Conservation (phyloP, 768 basidiomycete species). For the Leucosporidium creatinivorum region DNA sequence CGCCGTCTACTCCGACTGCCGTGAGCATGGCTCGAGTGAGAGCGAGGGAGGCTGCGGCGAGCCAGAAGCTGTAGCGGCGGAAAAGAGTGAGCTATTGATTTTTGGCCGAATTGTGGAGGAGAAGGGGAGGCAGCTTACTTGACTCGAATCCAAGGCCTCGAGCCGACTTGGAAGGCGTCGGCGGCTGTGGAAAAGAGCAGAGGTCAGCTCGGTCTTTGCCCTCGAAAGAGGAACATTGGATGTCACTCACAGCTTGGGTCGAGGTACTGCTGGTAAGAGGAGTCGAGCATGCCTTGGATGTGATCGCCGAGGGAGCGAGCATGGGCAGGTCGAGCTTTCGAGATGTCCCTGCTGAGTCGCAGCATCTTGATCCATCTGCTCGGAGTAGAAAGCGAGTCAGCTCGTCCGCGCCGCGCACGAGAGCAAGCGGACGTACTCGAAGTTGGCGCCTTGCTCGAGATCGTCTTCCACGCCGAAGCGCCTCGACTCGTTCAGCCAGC, state of each 20-base stretch:
- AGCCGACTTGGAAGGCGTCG: neutral
- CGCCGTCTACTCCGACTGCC: neutral
- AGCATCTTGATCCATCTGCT: constrained; percentile 6
- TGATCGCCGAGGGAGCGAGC: constrained; percentile 7
- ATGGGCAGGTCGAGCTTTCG: neutral
- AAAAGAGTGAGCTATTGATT: neutral
- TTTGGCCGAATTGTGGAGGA: neutral
- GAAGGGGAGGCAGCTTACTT: neutral
- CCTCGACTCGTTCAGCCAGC: constrained; percentile 19
- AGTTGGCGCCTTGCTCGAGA: constrained; percentile 15
- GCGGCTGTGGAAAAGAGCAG: neutral
- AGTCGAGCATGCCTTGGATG: constrained; percentile 12
- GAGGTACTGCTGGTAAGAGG: constrained; percentile 8
- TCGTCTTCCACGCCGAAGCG: constrained; percentile 20
- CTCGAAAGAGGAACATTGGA: too few species aligned
- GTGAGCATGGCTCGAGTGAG: neutral
- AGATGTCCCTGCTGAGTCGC: constrained; percentile 3
- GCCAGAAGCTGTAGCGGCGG: constrained; percentile 7
- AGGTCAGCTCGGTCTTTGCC: too few species aligned
- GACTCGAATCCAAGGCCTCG: neutral
- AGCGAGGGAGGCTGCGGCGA: constrained; percentile 5
- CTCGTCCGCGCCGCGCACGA: neutral
- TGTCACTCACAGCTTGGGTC: neutral
- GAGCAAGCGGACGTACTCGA: neutral
- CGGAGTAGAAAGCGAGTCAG: neutral